These are phyloP conservation scores for Rhododendron ovatum DNA, from an alignment of 148 eudicot genomes.

Conservation along the genomic window DNA sequence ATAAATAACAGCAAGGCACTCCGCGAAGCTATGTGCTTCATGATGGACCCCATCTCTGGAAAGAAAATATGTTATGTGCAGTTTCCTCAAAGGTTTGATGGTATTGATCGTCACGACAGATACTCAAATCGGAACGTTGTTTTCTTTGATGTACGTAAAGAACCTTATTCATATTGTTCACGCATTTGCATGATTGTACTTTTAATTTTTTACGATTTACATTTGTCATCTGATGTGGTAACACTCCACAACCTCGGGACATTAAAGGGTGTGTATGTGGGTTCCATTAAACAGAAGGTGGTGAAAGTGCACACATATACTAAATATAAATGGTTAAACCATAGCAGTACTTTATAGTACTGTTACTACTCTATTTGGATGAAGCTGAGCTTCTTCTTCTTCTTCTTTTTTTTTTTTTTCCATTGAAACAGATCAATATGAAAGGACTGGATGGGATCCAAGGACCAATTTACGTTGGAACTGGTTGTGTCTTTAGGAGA, in stretches of 20 bases:
- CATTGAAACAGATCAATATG: slow-evolving; percentile 62
- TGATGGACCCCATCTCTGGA: slow-evolving; percentile 77
- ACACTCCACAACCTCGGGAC: background rate
- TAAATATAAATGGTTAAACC: background rate
- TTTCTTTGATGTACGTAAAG: slow-evolving; percentile 64
- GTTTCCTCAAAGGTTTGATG: slow-evolving; percentile 76
- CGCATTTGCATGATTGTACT: background rate
- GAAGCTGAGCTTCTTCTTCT: background rate
- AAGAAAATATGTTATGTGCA: slow-evolving; percentile 75
- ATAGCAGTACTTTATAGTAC: background rate
- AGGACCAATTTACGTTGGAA: slow-evolving; percentile 88
- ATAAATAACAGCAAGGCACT: slow-evolving; percentile 74
- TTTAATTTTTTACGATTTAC: background rate
- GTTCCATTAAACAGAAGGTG: background rate
- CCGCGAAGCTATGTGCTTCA: slow-evolving; percentile 73
- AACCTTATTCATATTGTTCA: background rate
- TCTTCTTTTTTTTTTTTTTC: background rate
- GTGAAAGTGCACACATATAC: background rate
- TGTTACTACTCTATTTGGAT: background rate
- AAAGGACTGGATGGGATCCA: slow-evolving; percentile 86
- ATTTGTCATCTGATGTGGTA: background rate
- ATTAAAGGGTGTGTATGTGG: background rate
- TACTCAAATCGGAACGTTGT: slow-evolving; percentile 76
- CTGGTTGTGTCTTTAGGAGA: slow-evolving; percentile 79
- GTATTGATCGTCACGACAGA: slow-evolving; percentile 73